Evolutionary conservation across 176 grass and related monocot species (phyloP), one percentile per base, ranked within the genome.

Genomic region (Triticum turgidum): DNA sequence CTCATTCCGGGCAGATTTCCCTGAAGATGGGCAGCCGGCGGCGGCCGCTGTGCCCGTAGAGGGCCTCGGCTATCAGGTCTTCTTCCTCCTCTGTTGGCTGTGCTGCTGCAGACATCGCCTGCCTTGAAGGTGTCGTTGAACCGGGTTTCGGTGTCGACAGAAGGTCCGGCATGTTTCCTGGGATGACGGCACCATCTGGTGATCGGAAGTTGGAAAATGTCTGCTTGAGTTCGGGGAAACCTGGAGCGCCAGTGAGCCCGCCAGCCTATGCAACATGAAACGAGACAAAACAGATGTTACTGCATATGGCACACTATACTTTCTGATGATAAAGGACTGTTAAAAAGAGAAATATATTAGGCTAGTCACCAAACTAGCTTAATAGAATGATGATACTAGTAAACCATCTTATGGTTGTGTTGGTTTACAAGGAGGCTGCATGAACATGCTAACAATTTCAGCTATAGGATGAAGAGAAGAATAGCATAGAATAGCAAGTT

Each of bases 1-100:
- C 27, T 86, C 34, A 73, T 65, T 92, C 88, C 18, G 77, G 69
- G 61, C 88, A 92, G 77, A 92, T 92, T 0, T 73, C 70, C 32
- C 4, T 78, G 84, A 92, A 92, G 63, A 92, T 33, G 4, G 87
- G 85, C 49, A 89, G 85, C 84, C 88, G 80, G 52, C 13, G 59
- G 11, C 29, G 71, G 20, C 32, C 21, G 39, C 77, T 77, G 77
- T 17, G 63, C 7, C 69, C 71, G 35, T 92, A 90, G 7, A 92
- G 88, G 47, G 68, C 81, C 76, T 81, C 7, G 11, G 17, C 70
- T 68, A 89, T 80, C 29, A 41, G 18, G 11, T 87, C 77, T 1
- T 87, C 77, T 1, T 81, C 69, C 25, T 67, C 72, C 41, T 67
- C 13, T 0, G 33, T 65, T 65, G 34, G 70, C 12, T 78, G 24